phyloP scores from a whole-genome alignment of 192 early-diverging fungal species.

The Backusella circina region DNA sequence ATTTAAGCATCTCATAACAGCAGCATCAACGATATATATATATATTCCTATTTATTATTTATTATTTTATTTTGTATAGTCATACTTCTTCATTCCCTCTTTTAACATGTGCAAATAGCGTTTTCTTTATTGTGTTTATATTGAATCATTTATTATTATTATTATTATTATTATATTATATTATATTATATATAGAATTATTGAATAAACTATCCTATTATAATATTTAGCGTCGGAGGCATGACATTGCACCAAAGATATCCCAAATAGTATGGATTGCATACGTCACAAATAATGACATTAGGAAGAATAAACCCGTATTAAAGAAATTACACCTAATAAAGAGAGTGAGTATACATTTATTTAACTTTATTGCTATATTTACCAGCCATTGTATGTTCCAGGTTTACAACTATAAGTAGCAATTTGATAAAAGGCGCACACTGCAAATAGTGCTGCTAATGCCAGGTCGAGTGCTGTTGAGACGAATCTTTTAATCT shows the following conservation, averaged over 20 bases:
- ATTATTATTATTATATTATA: background rate
- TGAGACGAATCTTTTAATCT: background rate
- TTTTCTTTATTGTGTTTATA: slow-evolving; percentile 4
- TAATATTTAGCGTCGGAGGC: slow-evolving; percentile 1
- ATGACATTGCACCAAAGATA: slow-evolving; percentile 4
- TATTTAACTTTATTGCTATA: background rate
- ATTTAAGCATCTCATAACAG: background rate
- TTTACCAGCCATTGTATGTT: slow-evolving; percentile 2
- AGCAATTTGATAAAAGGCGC: slow-evolving; percentile 6
- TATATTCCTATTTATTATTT: background rate
- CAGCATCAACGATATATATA: background rate
- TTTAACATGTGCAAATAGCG: background rate
- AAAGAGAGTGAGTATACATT: background rate
- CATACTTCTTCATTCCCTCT: background rate
- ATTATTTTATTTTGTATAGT: background rate
- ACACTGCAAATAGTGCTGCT: slow-evolving; percentile 1
- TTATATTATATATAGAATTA: slow-evolving; percentile 1
- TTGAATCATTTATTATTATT: slow-evolving; percentile 4
- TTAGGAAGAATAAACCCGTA: slow-evolving; percentile 2
- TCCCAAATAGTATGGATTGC: slow-evolving; percentile 1
- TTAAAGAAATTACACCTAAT: slow-evolving; percentile 7
- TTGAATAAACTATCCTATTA: background rate
- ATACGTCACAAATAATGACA: slow-evolving; percentile 4
- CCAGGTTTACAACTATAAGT: slow-evolving; percentile 2
- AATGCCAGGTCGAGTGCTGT: background rate